These are phyloP conservation scores for Coprinopsis cinerea DNA, from an alignment of 768 basidiomycete species.

Conservation along the genomic window DNA sequence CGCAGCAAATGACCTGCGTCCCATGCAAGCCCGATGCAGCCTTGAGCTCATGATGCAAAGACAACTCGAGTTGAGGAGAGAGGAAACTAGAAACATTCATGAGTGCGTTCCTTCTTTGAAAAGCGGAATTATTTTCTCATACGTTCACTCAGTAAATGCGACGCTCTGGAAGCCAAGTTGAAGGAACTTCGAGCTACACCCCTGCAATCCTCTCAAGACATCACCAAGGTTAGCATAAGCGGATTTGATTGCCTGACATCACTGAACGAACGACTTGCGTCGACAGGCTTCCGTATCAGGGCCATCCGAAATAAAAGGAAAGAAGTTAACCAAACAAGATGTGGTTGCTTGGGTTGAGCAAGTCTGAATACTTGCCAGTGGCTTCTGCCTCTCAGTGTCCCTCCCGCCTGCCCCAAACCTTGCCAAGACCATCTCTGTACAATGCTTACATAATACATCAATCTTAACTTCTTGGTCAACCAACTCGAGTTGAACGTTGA, in stretches of 20 bases:
- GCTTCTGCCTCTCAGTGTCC: neutral
- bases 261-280: neutral
- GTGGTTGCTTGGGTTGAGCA: conserved; percentile 58
- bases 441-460: neutral
- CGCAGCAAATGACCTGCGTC: conserved; percentile 83
- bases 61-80: conserved; percentile 66
- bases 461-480: too few species aligned
- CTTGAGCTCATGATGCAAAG: conserved; percentile 78
- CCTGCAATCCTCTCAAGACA: conserved; percentile 8
- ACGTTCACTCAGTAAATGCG: conserved; percentile 53
- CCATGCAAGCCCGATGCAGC: conserved; percentile 83
- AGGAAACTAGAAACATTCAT: conserved; percentile 67
- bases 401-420: too few species aligned
- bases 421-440: too few species aligned
- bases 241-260: neutral
- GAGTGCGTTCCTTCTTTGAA: conserved; percentile 38
- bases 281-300: neutral
- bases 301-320: neutral
- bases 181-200: conserved; percentile 42
- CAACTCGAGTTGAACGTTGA: neutral
- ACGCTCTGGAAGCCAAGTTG: conserved; percentile 59
- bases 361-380: conserved; percentile 10
- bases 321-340: conserved; percentile 30
- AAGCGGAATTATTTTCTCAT: neutral
- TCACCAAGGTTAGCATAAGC: neutral